A percentile compares a stretch with the other conserved stretches of the same genome.
These are phyloP conservation scores for Polygonum aviculare DNA, from an alignment of 148 eudicot species.

Conservation along the genomic window DNA sequence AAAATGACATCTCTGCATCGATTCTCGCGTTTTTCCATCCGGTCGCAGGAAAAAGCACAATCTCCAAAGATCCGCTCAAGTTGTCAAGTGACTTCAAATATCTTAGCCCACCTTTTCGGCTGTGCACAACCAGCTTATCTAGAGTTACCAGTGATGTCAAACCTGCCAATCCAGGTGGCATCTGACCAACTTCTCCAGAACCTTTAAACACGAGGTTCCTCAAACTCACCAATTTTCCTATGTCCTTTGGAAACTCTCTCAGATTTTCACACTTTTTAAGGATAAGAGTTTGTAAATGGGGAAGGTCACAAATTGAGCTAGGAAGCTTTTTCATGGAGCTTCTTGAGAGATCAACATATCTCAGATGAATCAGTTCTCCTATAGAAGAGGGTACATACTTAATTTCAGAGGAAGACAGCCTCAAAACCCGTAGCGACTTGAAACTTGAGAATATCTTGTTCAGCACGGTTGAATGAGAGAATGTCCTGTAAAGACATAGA, in stretches of 20 bases:
- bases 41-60: neutral
- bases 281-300: conserved; percentile 16
- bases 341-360: conserved; percentile 22
- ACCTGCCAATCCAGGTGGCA: conserved; percentile 13
- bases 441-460: conserved; percentile 5
- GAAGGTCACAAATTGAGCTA: conserved; percentile 7
- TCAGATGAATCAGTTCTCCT: conserved; percentile 16
- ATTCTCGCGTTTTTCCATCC: neutral
- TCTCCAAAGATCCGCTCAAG: neutral
- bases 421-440: conserved; percentile 14
- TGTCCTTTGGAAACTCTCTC: conserved; percentile 7
- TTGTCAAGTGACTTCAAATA: neutral
- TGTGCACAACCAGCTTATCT: neutral
- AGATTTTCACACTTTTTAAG: conserved; percentile 7
- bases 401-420: conserved; percentile 4
- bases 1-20: neutral
- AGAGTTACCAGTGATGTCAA: neutral
- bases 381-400: neutral
- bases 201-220: conserved; percentile 15
- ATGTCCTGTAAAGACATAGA: too few relatives aligned
- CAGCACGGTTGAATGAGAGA: too few relatives aligned
- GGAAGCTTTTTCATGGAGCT: conserved; percentile 12
- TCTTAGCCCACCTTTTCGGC: neutral
- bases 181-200: neutral
- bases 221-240: conserved; percentile 7